Conservation (phyloP, 805 yeast genomes). For the Hanseniaspora singularis region DNA sequence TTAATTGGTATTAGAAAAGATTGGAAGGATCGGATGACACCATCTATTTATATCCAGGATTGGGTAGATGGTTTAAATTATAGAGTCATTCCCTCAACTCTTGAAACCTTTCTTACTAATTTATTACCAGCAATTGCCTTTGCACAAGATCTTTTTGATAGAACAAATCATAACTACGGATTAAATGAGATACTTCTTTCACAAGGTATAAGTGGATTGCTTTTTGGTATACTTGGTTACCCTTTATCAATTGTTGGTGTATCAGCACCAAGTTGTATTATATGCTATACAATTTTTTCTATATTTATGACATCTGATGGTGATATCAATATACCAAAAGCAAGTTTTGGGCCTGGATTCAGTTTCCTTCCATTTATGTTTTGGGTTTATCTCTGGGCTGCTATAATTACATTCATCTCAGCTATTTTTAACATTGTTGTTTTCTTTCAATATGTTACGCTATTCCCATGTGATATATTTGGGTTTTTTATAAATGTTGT, state of each 20-base stretch:
- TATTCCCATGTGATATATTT: constrained; percentile 82
- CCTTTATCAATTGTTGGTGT: constrained; percentile 94
- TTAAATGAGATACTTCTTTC: constrained; percentile 78
- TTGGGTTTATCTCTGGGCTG: constrained; percentile 89
- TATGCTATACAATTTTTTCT: constrained; percentile 67
- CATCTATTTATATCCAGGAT: constrained; percentile 50
- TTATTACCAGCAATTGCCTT: constrained; percentile 87
- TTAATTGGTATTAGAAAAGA: constrained; percentile 31
- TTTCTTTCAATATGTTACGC: constrained; percentile 57
- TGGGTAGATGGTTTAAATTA: constrained; percentile 76
- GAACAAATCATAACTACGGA: constrained; percentile 77
- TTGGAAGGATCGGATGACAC: constrained; percentile 37
- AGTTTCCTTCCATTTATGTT: constrained; percentile 84
- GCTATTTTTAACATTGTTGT: constrained; percentile 60
- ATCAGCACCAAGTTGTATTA: constrained; percentile 88
- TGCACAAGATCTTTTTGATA: constrained; percentile 94
- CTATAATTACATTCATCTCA: constrained; percentile 63
- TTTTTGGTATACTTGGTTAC: constrained; percentile 82
- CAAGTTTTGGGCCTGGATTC: constrained; percentile 26
- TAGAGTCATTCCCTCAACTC: constrained; percentile 73
- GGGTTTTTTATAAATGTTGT: constrained; percentile 83
- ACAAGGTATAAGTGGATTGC: constrained; percentile 78
- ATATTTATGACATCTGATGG: constrained; percentile 15
- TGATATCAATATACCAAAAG: constrained; percentile 18
- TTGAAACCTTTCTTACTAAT: constrained; percentile 80